A percentile compares a stretch with the other conserved stretches of the same genome.
phyloP scores from a whole-genome alignment of 148 eudicot species.

The Rhododendron simsii region DNA sequence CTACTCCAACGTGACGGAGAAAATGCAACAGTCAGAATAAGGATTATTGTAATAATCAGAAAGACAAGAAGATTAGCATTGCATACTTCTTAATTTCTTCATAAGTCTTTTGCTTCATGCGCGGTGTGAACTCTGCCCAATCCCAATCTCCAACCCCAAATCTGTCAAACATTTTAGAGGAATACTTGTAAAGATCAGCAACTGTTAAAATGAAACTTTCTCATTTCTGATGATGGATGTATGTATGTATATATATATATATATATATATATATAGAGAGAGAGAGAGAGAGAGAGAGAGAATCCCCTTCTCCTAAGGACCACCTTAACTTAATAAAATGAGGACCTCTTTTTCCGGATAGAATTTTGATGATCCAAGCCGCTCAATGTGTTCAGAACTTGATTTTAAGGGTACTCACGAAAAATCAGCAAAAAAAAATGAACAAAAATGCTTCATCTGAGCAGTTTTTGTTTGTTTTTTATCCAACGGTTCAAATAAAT shows the following conservation, averaged over 20 bases:
- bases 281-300: too few species aligned
- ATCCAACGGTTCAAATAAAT: too few species aligned
- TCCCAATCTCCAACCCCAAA: constrained; percentile 85
- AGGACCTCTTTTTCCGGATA: too few species aligned
- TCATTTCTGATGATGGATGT: not conserved
- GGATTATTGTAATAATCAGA: not conserved
- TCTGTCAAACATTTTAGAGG: constrained; percentile 30
- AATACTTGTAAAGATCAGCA: not conserved
- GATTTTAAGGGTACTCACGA: too few species aligned
- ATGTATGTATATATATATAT: not conserved
- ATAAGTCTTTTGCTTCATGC: constrained; percentile 80
- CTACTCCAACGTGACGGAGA: not conserved
- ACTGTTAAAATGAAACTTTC: not conserved
- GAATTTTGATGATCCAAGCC: too few species aligned
- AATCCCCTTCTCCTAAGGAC: too few species aligned
- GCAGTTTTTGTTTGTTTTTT: too few species aligned
- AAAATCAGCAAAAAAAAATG: too few species aligned
- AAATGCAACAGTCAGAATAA: not conserved
- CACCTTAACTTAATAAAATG: too few species aligned
- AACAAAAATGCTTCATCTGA: too few species aligned
- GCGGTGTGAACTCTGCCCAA: constrained; percentile 81
- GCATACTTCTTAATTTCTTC: constrained; percentile 84
- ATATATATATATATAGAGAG: too few species aligned
- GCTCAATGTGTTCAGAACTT: too few species aligned
- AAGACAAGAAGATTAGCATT: not conserved